Conservation (phyloP, 345 rosid genomes). For the Pugionium dolabratum region DNA sequence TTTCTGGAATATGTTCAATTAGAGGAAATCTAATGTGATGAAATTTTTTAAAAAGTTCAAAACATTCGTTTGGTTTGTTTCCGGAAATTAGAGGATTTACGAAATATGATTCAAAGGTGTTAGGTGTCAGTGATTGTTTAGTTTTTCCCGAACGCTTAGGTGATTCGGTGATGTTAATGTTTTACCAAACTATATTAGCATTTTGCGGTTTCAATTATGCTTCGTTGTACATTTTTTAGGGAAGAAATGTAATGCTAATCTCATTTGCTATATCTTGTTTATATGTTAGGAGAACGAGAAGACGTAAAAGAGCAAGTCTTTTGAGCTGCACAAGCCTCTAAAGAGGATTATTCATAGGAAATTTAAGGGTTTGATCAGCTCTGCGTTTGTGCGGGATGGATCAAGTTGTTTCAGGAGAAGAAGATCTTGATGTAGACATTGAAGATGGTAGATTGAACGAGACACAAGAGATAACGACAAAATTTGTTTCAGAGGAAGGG, state of each 20-base stretch:
- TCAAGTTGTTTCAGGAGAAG: slow-evolving; percentile 37
- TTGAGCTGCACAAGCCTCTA: not conserved
- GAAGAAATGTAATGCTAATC: no score
- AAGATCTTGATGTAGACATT: slow-evolving; percentile 59
- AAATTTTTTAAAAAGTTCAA: not conserved
- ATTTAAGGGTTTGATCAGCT: slow-evolving; percentile 14
- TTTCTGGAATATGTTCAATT: not conserved
- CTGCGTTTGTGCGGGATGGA: slow-evolving; percentile 39
- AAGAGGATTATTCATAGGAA: not conserved
- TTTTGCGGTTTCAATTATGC: no score
- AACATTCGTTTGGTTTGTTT: not conserved
- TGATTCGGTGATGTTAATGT: not conserved
- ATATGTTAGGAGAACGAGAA: slow-evolving; percentile 12
- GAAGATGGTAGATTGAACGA: slow-evolving; percentile 51
- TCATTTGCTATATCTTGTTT: no score
- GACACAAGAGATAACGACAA: slow-evolving; percentile 33
- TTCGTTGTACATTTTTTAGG: no score
- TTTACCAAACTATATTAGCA: no score
- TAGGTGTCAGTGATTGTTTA: not conserved
- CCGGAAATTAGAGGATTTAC: not conserved
- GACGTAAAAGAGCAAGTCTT: not conserved
- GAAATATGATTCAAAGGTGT: not conserved
- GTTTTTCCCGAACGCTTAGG: not conserved
- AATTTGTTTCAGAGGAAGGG: not conserved
- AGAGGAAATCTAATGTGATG: not conserved